A percentile compares a stretch with the other conserved stretches of the same genome.
Conservation (phyloP, 192 early-diverging fungal genomes). For the Coemansia sp. region DNA sequence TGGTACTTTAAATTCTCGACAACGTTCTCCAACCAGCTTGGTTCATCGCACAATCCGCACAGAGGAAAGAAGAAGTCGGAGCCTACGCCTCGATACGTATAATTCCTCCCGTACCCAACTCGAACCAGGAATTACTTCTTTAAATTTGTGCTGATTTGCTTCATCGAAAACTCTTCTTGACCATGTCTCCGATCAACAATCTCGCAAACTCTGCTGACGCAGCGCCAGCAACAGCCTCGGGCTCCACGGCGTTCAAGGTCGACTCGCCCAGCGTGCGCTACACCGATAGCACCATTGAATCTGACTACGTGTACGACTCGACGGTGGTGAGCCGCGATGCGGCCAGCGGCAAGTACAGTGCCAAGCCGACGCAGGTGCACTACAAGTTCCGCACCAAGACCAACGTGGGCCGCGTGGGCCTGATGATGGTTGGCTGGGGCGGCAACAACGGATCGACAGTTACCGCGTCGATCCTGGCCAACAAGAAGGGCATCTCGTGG, state of each 20-base stretch:
- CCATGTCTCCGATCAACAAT: conserved; percentile 45
- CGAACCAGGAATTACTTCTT: conserved; percentile 5
- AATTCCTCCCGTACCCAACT: conserved; percentile 14
- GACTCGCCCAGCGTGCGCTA: conserved; percentile 87
- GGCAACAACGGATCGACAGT: conserved; percentile 99
- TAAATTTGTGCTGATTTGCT: conserved; percentile 19
- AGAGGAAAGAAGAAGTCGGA: conserved; percentile 68
- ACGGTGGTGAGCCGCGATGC: conserved; percentile 72
- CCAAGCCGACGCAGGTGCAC: conserved; percentile 79
- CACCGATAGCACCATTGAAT: conserved; percentile 72
- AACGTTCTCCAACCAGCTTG: conserved; percentile 78
- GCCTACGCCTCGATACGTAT: conserved; percentile 67
- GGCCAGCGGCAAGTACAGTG: conserved; percentile 65
- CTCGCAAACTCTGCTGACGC: conserved; percentile 32
- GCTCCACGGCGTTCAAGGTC: conserved; percentile 74
- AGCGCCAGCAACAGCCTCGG: conserved; percentile 29
- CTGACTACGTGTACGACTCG: conserved; percentile 89
- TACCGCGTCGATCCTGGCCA: conserved; percentile 94
- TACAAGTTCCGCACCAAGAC: conserved; percentile 90
- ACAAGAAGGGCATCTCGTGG: conserved; percentile 86
- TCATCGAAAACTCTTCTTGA: conserved; percentile 1
- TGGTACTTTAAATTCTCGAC: conserved; percentile 13
- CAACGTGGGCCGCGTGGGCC: conserved; percentile 67
- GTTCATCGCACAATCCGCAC: conserved; percentile 79
- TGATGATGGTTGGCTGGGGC: conserved; percentile 99